Percentiles rank a stretch among this genome's conserved stretches.
phyloP scores from a whole-genome alignment of 768 basidiomycete genomes.

The Psilocybe cyanescens region DNA sequence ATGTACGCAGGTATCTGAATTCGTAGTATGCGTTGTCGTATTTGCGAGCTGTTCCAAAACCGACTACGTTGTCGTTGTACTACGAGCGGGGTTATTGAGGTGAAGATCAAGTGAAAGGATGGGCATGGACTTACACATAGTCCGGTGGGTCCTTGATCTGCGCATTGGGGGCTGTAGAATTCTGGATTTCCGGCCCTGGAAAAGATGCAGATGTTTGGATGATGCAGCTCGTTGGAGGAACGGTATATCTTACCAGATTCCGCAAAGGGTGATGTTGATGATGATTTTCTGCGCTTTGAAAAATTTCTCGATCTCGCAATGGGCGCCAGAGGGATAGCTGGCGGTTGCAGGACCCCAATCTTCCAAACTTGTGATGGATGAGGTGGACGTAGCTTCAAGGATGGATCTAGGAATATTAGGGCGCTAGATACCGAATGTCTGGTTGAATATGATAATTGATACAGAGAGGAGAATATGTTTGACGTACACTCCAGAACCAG shows the following conservation, averaged over 20 bases:
- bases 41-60: slow-evolving; percentile 43
- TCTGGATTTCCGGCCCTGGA: slow-evolving; percentile 45
- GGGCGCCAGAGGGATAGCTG: slow-evolving; percentile 37
- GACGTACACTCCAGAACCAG: slow-evolving; percentile 52
- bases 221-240: background rate
- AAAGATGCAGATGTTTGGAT: background rate
- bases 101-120: background rate
- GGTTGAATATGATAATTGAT: slow-evolving; percentile 15
- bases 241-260: slow-evolving; percentile 36
- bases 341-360: slow-evolving; percentile 49
- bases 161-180: slow-evolving; percentile 47
- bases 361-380: slow-evolving; percentile 31
- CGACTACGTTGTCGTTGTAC: slow-evolving; percentile 44
- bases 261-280: slow-evolving; percentile 59
- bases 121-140: slow-evolving; percentile 34
- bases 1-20: slow-evolving; percentile 61
- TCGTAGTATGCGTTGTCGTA: slow-evolving; percentile 61
- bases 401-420: slow-evolving; percentile 41
- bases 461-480: background rate
- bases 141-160: slow-evolving; percentile 31
- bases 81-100: slow-evolving; percentile 1
- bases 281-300: slow-evolving; percentile 52
- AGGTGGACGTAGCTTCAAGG: slow-evolving; percentile 28
- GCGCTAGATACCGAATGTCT: slow-evolving; percentile 29
- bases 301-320: slow-evolving; percentile 43